Evolutionary conservation across 495 filamentous ascomycete species (phyloP).

Genomic region (Diplogelasinospora grovesii): DNA sequence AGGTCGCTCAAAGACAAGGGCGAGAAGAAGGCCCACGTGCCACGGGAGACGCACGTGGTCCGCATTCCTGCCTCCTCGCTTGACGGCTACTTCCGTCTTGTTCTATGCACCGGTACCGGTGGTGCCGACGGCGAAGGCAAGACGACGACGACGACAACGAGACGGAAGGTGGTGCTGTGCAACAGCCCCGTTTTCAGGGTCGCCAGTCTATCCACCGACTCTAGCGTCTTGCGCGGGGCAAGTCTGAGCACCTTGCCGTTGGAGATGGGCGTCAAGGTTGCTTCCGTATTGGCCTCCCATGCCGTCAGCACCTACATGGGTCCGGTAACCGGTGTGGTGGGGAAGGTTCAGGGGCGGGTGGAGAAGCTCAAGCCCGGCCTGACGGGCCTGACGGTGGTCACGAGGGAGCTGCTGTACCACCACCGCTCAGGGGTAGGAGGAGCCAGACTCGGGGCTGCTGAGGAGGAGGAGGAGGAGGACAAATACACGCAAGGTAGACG

Average conservation of each 20-base stretch:
- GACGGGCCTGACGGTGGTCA: conserved; percentile 22
- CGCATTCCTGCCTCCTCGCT: conserved; percentile 54
- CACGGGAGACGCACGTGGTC: conserved; percentile 55
- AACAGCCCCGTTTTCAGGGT: conserved; percentile 59
- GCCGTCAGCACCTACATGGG: conserved; percentile 40
- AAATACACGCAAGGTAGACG: not conserved
- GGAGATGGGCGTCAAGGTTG: conserved; percentile 55
- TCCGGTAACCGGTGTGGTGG: conserved; percentile 39
- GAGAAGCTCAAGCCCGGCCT: conserved; percentile 39
- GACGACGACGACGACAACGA: conserved; percentile 3
- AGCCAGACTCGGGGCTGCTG: conserved; percentile 8
- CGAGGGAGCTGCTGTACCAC: conserved; percentile 16
- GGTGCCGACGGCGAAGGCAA: conserved; percentile 13
- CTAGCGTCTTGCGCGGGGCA: conserved; percentile 55
- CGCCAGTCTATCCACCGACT: conserved; percentile 51
- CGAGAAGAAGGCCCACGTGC: conserved; percentile 38
- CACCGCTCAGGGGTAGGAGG: conserved; percentile 2
- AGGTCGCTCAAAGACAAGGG: conserved; percentile 37
- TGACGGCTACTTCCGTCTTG: conserved; percentile 62
- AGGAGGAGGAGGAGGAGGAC: not conserved
- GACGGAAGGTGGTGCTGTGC: conserved; percentile 51
- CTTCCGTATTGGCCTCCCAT: conserved; percentile 45
- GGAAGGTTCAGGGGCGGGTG: conserved; percentile 33
- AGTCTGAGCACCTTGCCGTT: conserved; percentile 57
- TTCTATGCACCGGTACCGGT: conserved; percentile 48